A percentile compares a stretch with the other conserved stretches of the same genome.
phyloP scores from a whole-genome alignment of 2,329 filamentous ascomycete genomes.

The Colletotrichum plurivorum region DNA sequence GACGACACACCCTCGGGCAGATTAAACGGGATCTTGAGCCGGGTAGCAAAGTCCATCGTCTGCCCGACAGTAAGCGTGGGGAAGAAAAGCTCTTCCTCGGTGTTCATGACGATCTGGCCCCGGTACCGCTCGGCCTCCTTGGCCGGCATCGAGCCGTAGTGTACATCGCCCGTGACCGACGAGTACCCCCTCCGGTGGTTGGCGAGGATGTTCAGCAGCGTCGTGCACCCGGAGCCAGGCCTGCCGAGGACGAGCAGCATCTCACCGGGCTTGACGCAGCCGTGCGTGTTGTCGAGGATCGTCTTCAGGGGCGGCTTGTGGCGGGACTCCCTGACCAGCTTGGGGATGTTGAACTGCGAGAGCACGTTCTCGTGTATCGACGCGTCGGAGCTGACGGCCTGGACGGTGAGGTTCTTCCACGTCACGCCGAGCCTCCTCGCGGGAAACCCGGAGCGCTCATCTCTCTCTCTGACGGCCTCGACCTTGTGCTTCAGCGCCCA shows the following conservation, averaged over 20 bases:
- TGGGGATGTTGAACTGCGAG: slow-evolving; percentile 70
- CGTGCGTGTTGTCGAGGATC: slow-evolving; percentile 75
- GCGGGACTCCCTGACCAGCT: slow-evolving; percentile 65
- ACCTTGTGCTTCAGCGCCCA: slow-evolving; percentile 66
- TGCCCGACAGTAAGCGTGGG: slow-evolving; percentile 79
- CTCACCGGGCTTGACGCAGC: slow-evolving; percentile 80
- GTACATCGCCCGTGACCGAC: slow-evolving; percentile 70
- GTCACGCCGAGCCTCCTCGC: slow-evolving; percentile 72
- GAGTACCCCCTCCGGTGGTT: slow-evolving; percentile 74
- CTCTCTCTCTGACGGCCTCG: slow-evolving; percentile 57
- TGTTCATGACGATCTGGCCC: slow-evolving; percentile 78
- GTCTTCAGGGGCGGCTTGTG: slow-evolving; percentile 72
- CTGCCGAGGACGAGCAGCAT: slow-evolving; percentile 80
- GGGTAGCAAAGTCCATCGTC: slow-evolving; percentile 79
- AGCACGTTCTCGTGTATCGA: slow-evolving; percentile 76
- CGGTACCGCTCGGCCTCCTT: slow-evolving; percentile 64
- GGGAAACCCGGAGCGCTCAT: slow-evolving; percentile 61
- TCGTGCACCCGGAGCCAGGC: slow-evolving; percentile 79
- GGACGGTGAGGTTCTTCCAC: slow-evolving; percentile 75
- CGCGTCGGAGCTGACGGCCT: slow-evolving; percentile 72
- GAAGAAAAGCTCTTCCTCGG: slow-evolving; percentile 76
- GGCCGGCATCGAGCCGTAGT: slow-evolving; percentile 66
- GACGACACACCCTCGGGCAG: slow-evolving; percentile 59
- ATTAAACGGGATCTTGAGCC: slow-evolving; percentile 68
- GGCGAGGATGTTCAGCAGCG: slow-evolving; percentile 77